These are phyloP conservation scores for Avena atlantica DNA, from an alignment of 176 grass and related monocot genomes.

Conservation along the genomic window DNA sequence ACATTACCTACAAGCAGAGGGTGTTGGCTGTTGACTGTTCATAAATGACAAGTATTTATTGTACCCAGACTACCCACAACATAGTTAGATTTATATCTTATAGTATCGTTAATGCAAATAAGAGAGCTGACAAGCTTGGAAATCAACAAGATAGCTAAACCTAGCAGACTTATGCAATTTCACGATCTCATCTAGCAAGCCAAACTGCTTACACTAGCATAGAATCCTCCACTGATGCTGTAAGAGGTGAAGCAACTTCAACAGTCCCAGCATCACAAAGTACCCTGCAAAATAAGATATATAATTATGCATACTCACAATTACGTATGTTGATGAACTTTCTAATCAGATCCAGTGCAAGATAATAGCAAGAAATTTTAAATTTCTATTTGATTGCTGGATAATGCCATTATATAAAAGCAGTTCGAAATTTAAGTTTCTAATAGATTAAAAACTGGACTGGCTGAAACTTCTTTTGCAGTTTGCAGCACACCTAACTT, in stretches of 20 bases:
- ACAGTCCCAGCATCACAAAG: conserved; percentile 90
- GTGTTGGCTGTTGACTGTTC: not conserved
- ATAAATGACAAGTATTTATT: conserved; percentile 8
- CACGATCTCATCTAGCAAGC: conserved; percentile 13
- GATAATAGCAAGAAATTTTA: not conserved
- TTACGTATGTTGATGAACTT: not conserved
- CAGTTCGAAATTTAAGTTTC: conserved; percentile 5
- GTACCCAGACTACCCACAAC: conserved; percentile 21
- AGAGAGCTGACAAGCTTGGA: not conserved
- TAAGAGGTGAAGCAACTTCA: conserved; percentile 97
- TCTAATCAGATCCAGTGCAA: conserved; percentile 5
- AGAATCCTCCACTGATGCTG: conserved; percentile 86
- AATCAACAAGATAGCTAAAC: conserved; percentile 23
- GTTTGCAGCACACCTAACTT: not conserved
- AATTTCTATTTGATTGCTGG: not conserved
- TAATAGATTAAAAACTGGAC: not conserved
- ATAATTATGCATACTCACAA: conserved; percentile 29
- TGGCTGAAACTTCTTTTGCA: not conserved
- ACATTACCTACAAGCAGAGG: conserved; percentile 1
- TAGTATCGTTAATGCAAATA: conserved; percentile 7
- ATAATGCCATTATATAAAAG: conserved; percentile 10
- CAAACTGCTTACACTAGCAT: conserved; percentile 79
- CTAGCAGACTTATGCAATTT: not conserved
- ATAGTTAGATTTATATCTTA: not conserved
- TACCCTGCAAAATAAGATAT: conserved; percentile 57